These are phyloP conservation scores for Beauveria varroae DNA, from an alignment of 2,329 filamentous ascomycete species.

Conservation along the genomic window DNA sequence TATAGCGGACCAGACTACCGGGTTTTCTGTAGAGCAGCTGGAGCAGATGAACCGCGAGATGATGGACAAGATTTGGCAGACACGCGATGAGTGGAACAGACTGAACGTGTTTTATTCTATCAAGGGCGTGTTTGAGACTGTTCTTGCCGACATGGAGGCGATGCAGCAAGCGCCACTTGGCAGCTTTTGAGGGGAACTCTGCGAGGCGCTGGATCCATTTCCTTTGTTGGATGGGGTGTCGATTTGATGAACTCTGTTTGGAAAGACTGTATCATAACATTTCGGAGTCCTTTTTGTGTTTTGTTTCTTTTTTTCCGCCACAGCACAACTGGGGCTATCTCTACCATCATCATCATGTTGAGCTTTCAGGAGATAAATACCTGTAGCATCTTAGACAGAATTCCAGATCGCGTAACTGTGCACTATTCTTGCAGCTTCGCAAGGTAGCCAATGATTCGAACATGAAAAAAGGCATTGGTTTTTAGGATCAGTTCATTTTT, in stretches of 20 bases:
- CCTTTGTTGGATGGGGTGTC: not conserved
- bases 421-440: not conserved
- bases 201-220: not conserved
- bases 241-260: slow-evolving; percentile 9
- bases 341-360: slow-evolving; percentile 14
- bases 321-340: not conserved
- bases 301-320: not conserved
- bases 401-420: not conserved
- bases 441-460: too few relatives aligned
- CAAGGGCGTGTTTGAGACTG: slow-evolving; percentile 65
- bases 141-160: slow-evolving; percentile 59
- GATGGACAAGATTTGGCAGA: slow-evolving; percentile 85
- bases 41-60: slow-evolving; percentile 87
- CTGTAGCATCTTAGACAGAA: slow-evolving; percentile 3
- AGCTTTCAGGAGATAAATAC: slow-evolving; percentile 14
- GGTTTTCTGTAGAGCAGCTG: slow-evolving; percentile 84
- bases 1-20: slow-evolving; percentile 61
- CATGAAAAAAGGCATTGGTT: too few relatives aligned
- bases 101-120: slow-evolving; percentile 60
- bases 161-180: slow-evolving; percentile 28
- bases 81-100: slow-evolving; percentile 75
- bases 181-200: slow-evolving; percentile 1
- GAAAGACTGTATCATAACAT: slow-evolving; percentile 10
- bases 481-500: too few relatives aligned
- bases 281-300: not conserved